Evolutionary conservation across 2,329 filamentous ascomycete species (phyloP).

Genomic region (Colletotrichum neosansevieriae): DNA sequence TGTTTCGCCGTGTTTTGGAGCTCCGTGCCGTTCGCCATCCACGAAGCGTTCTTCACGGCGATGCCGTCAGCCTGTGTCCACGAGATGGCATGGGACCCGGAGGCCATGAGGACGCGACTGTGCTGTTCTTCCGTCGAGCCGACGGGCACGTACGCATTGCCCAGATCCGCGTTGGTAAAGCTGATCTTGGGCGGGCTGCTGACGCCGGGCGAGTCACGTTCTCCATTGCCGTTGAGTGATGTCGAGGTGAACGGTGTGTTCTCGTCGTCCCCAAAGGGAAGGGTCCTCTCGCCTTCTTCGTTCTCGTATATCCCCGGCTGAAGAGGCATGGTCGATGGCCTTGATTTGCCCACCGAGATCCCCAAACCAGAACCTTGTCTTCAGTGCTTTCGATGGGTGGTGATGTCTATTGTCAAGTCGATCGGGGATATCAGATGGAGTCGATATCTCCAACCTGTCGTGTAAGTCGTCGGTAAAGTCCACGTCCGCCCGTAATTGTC

Average conservation of each 20-base stretch:
- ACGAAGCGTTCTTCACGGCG: too few relatives aligned
- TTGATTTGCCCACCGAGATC: neutral
- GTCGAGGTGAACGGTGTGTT: slow-evolving; percentile 1
- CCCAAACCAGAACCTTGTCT: neutral
- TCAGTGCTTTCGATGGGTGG: neutral
- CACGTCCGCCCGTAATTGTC: neutral
- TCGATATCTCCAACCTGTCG: neutral
- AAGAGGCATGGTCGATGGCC: neutral
- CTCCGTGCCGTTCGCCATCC: too few relatives aligned
- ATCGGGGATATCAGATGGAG: neutral
- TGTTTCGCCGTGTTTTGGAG: too few relatives aligned
- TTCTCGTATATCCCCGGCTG: slow-evolving; percentile 3
- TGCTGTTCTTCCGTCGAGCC: too few relatives aligned
- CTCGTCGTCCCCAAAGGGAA: slow-evolving; percentile 2
- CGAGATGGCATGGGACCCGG: too few relatives aligned
- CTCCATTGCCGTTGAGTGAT: neutral
- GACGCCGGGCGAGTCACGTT: neutral
- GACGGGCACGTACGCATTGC: too few relatives aligned
- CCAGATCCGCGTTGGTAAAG: too few relatives aligned
- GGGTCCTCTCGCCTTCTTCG: slow-evolving; percentile 7
- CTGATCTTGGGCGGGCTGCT: neutral
- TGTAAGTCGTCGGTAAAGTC: slow-evolving; percentile 20
- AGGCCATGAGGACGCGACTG: too few relatives aligned
- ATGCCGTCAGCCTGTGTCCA: too few relatives aligned
- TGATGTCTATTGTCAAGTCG: neutral